Conservation (phyloP, 306 rosid species). For the Luffa aegyptiaca region DNA sequence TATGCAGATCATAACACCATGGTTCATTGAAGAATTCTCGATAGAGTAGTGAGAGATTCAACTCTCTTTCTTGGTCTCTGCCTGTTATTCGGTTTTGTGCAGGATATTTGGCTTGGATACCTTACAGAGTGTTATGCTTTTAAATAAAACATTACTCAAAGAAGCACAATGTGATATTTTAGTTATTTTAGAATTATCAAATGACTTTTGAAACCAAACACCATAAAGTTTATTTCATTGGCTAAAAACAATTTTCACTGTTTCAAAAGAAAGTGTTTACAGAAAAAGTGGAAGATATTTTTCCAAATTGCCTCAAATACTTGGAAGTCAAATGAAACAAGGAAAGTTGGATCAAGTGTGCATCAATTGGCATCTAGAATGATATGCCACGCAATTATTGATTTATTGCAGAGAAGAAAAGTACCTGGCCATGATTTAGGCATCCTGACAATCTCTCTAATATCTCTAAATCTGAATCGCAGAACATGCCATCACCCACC, state of each 20-base stretch:
- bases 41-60: no score
- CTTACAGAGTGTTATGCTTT: neutral
- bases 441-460: slow-evolving; percentile 22
- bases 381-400: neutral
- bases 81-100: no score
- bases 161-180: neutral
- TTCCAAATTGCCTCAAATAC: neutral
- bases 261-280: neutral
- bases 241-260: neutral
- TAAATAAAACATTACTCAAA: neutral
- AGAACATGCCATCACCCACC: slow-evolving; percentile 8
- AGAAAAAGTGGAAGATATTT: neutral
- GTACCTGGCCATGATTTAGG: slow-evolving; percentile 33
- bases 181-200: neutral
- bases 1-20: no score
- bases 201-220: neutral
- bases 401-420: neutral
- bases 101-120: no score
- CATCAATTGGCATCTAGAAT: neutral
- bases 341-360: neutral
- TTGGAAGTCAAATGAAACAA: neutral
- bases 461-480: slow-evolving; percentile 34
- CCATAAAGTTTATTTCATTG: neutral
- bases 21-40: no score
- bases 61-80: no score